phyloP scores from a whole-genome alignment of 225 moss, liverwort and hornwort genomes.

The Thuidium tamariscinum region DNA sequence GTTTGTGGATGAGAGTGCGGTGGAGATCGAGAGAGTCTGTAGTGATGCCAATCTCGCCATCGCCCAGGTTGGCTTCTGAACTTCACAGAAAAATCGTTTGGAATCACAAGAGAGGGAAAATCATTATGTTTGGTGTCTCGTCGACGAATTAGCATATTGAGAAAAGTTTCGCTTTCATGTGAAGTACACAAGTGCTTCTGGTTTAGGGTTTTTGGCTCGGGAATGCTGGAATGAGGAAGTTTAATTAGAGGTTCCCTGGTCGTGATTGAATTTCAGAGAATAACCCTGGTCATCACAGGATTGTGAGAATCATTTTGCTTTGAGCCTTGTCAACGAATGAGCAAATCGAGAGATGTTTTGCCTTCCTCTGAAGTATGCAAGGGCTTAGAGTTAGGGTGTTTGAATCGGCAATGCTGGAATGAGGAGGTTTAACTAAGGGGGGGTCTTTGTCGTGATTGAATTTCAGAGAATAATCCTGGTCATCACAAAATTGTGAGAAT shows the following conservation, averaged over 20 bases:
- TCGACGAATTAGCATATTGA: neutral
- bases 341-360: no score
- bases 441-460: neutral
- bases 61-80: constrained; percentile 36
- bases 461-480: neutral
- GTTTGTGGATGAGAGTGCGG: constrained; percentile 66
- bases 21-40: constrained; percentile 45
- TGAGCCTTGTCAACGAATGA: no score
- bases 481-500: neutral
- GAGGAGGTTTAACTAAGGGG: no score
- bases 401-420: no score
- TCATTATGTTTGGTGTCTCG: neutral
- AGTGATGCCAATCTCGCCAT: constrained; percentile 28
- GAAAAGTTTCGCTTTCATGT: neutral
- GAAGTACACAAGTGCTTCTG: neutral
- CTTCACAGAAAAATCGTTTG: neutral
- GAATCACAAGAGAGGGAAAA: neutral
- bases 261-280: neutral
- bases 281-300: neutral
- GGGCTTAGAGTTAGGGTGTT: no score
- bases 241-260: no score
- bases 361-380: no score
- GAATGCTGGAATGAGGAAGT: no score
- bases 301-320: neutral
- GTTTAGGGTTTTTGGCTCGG: no score